A percentile compares a stretch with the other conserved stretches of the same genome.
These are phyloP conservation scores for Papilionanthe hybrid DNA, from an alignment of 116 monocot species.

Conservation along the genomic window DNA sequence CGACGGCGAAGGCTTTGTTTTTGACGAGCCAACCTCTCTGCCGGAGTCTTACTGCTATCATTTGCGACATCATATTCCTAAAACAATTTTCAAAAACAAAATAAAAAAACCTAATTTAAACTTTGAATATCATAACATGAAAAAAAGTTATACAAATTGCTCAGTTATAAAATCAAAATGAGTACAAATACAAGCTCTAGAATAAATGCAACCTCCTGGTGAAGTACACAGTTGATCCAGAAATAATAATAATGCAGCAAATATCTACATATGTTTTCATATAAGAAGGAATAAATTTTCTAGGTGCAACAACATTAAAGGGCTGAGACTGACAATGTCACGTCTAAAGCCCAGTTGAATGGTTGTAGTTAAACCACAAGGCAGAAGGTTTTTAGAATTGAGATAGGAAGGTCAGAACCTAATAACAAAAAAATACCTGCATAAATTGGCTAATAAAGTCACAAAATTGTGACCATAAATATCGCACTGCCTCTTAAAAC, in stretches of 20 bases:
- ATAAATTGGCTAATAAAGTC: background rate
- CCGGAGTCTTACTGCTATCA: slow-evolving; percentile 70
- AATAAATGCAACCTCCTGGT: background rate
- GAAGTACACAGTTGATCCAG: background rate
- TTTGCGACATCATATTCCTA: slow-evolving; percentile 87
- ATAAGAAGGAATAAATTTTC: background rate
- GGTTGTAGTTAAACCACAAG: too few species aligned
- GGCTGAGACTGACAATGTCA: background rate
- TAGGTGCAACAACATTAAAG: background rate
- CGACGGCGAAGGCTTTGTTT: slow-evolving; percentile 89
- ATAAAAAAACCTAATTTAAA: too few species aligned
- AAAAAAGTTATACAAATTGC: background rate
- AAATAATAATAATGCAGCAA: background rate
- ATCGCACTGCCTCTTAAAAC: background rate
- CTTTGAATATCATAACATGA: background rate
- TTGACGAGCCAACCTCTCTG: slow-evolving; percentile 76
- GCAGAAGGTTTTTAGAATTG: too few species aligned
- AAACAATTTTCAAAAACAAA: background rate
- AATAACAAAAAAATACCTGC: background rate
- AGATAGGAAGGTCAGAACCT: background rate
- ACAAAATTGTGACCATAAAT: background rate
- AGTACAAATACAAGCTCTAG: background rate
- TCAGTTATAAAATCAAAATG: background rate
- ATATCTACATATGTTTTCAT: background rate
- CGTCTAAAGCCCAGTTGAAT: background rate